These are phyloP conservation scores for Wickerhamomyces chaumierensis DNA, from an alignment of 805 yeast genomes.

Conservation along the genomic window DNA sequence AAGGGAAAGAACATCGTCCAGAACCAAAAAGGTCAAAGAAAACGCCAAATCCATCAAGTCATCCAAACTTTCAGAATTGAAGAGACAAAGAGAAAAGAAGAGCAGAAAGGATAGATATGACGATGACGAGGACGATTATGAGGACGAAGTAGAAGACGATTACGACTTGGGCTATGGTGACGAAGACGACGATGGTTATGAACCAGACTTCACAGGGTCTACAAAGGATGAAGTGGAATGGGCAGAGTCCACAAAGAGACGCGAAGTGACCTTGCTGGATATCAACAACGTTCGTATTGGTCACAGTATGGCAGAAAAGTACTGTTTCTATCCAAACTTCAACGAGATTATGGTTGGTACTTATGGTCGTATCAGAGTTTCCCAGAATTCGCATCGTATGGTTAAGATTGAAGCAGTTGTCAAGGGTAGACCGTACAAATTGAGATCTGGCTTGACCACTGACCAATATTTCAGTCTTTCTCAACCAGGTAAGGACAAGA, in stretches of 20 bases:
- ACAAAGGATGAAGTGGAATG: conserved; percentile 34
- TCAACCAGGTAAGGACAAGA: conserved; percentile 68
- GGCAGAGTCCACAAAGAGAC: conserved; percentile 33
- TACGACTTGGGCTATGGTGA: conserved; percentile 25
- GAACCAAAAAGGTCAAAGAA: conserved; percentile 18
- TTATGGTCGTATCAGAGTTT: conserved; percentile 72
- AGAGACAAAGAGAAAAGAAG: conserved; percentile 63
- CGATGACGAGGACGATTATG: conserved; percentile 39
- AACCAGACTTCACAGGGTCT: conserved; percentile 30
- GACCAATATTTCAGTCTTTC: conserved; percentile 58
- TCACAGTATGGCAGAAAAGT: conserved; percentile 62
- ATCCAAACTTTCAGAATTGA: conserved; percentile 59
- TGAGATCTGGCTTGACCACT: conserved; percentile 28
- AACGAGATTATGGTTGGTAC: conserved; percentile 59
- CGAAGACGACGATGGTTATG: conserved; percentile 33
- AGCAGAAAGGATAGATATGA: conserved; percentile 27
- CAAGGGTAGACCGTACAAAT: conserved; percentile 37
- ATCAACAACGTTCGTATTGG: conserved; percentile 69
- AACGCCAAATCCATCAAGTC: conserved; percentile 25
- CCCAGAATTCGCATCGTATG: conserved; percentile 65
- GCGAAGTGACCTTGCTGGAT: conserved; percentile 44
- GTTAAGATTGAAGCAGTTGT: conserved; percentile 66
- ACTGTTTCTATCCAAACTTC: conserved; percentile 75
- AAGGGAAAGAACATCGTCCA: conserved; percentile 21
- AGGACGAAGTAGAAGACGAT: conserved; percentile 24